Percentiles rank a stretch among this genome's conserved stretches.
phyloP scores from a whole-genome alignment of 2,329 filamentous ascomycete species.

The Ceratocystis smalleyi region DNA sequence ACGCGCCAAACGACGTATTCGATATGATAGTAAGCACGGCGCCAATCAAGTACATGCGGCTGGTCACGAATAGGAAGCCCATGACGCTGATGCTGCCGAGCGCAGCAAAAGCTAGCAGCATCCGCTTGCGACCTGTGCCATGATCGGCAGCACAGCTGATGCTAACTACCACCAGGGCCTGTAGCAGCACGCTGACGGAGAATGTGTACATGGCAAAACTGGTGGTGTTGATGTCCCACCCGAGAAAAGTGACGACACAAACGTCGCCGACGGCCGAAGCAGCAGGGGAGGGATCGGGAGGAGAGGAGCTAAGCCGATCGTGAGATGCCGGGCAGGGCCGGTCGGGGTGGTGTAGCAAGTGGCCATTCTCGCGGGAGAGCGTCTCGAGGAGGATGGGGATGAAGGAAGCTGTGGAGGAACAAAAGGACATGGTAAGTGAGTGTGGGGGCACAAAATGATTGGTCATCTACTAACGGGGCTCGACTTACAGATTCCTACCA shows the following conservation, averaged over 20 bases:
- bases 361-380: conserved; percentile 79
- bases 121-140: conserved; percentile 75
- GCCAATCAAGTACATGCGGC: conserved; percentile 63
- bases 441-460: not conserved
- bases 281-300: not conserved
- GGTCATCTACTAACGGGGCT: conserved; percentile 17
- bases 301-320: conserved; percentile 26
- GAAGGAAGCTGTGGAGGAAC: conserved; percentile 54
- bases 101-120: conserved; percentile 74
- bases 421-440: not conserved
- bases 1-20: conserved; percentile 88
- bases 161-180: conserved; percentile 81
- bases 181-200: conserved; percentile 75
- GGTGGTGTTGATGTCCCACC: conserved; percentile 80
- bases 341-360: conserved; percentile 60
- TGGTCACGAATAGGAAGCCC: conserved; percentile 66
- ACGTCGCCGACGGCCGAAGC: conserved; percentile 28
- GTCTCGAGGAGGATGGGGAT: conserved; percentile 92
- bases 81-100: conserved; percentile 71
- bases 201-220: conserved; percentile 99
- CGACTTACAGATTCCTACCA: conserved; percentile 22
- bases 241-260: conserved; percentile 70
- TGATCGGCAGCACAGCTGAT: conserved; percentile 95
- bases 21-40: conserved; percentile 74
- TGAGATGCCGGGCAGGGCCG: conserved; percentile 58